Conservation (phyloP, 345 rosid species). For the Acer campestre region DNA sequence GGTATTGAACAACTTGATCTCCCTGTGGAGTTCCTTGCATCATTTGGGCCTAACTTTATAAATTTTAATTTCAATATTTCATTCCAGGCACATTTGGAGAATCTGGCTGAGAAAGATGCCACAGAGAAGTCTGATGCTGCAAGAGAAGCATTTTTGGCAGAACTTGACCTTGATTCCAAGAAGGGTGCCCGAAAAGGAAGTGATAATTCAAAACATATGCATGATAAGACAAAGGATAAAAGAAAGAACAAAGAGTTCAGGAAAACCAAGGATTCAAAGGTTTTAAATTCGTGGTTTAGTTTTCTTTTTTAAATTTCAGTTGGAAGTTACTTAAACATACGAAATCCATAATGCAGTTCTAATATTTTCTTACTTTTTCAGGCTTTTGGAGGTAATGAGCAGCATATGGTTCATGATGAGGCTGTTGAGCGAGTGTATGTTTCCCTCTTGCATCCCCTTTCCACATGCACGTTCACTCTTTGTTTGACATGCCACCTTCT, state of each 20-base stretch:
- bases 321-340: conserved; percentile 12
- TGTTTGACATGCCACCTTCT: neutral
- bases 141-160: conserved; percentile 91
- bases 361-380: conserved; percentile 35
- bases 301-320: conserved; percentile 5
- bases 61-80: conserved; percentile 15
- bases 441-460: conserved; percentile 13
- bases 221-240: conserved; percentile 84
- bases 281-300: conserved; percentile 27
- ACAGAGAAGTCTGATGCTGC: conserved; percentile 98
- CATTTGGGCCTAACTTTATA: conserved; percentile 10
- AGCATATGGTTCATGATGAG: conserved; percentile 41
- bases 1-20: conserved; percentile 31
- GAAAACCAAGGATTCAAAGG: conserved; percentile 81
- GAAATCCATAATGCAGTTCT: conserved; percentile 15
- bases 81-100: conserved; percentile 78
- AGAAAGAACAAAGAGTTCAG: conserved; percentile 70
- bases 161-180: conserved; percentile 89
- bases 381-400: conserved; percentile 55
- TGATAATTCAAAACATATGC: conserved; percentile 55
- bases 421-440: conserved; percentile 58
- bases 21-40: conserved; percentile 15
- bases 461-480: conserved; percentile 1
- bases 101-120: conserved; percentile 92
- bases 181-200: conserved; percentile 63